Conservation (phyloP, 1,284 basidiomycete genomes). For the Spongiforma sp. region DNA sequence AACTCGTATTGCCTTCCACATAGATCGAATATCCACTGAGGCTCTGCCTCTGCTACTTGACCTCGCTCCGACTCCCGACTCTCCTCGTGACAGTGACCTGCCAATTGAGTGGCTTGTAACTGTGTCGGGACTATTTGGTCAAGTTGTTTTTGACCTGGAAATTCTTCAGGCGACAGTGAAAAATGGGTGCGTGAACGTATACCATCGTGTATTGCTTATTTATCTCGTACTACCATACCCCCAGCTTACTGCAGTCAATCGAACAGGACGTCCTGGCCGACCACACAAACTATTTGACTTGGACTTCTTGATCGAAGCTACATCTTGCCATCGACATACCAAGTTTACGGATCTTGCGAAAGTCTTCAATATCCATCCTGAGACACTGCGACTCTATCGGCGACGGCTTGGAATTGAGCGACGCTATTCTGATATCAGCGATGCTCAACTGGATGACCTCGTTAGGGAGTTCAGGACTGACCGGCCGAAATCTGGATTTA, state of each 20-base stretch:
- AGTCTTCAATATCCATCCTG: constrained; percentile 18
- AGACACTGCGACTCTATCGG: constrained; percentile 18
- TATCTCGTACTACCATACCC: neutral
- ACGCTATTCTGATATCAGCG: constrained; percentile 17
- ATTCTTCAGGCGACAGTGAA: neutral
- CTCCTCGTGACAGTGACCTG: neutral
- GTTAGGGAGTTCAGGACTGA: constrained; percentile 20
- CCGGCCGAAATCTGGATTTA: constrained; percentile 18
- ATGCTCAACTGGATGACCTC: constrained; percentile 27
- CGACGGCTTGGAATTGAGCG: constrained; percentile 14
- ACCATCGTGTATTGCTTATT: neutral
- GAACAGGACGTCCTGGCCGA: constrained; percentile 23
- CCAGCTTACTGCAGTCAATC: neutral
- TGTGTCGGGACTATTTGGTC: neutral
- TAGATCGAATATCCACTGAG: neutral
- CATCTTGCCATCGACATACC: constrained; percentile 10
- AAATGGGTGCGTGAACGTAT: neutral
- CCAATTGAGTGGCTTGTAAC: neutral
- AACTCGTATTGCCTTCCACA: neutral
- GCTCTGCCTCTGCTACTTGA: neutral
- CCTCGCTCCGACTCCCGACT: neutral
- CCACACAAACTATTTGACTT: constrained; percentile 26
- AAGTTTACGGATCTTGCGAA: constrained; percentile 21
- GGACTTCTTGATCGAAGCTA: constrained; percentile 20
- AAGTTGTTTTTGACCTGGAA: neutral